Evolutionary conservation across 352 stramenopile genomes (phyloP).

Genomic region (Pythium vanterpoolii): DNA sequence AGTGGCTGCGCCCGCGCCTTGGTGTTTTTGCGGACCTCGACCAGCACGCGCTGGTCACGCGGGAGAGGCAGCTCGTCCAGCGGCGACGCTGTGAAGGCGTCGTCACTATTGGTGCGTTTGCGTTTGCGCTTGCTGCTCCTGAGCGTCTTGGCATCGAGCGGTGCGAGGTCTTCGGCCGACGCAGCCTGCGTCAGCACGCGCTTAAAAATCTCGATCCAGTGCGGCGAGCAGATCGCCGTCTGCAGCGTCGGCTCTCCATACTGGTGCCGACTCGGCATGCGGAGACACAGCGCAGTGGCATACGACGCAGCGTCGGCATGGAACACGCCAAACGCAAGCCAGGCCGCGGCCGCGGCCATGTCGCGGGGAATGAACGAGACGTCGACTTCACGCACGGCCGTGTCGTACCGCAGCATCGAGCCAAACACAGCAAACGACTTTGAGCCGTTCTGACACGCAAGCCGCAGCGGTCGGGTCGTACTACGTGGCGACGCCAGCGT

Average conservation of each 20-base stretch:
- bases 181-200: conserved; percentile 6
- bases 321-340: conserved; percentile 19
- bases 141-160: conserved; percentile 5
- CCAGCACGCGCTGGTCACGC: background rate
- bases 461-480: background rate
- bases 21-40: conserved; percentile 10
- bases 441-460: conserved; percentile 7
- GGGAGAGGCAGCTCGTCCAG: conserved; percentile 5
- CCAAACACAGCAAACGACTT: conserved; percentile 11
- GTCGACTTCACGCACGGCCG: background rate
- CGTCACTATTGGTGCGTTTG: background rate
- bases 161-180: conserved; percentile 15
- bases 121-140: conserved; percentile 19
- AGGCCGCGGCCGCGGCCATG: conserved; percentile 8
- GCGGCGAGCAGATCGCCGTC: conserved; percentile 6
- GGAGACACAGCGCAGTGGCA: conserved; percentile 2
- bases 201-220: conserved; percentile 15
- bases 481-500: background rate
- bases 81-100: background rate
- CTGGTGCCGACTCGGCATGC: conserved; percentile 11
- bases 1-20: conserved; percentile 15
- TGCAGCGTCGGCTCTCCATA: background rate
- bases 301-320: conserved; percentile 7
- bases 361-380: background rate
- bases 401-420: conserved; percentile 12